Conservation (phyloP, 306 rosid species). For the Senna tora region DNA sequence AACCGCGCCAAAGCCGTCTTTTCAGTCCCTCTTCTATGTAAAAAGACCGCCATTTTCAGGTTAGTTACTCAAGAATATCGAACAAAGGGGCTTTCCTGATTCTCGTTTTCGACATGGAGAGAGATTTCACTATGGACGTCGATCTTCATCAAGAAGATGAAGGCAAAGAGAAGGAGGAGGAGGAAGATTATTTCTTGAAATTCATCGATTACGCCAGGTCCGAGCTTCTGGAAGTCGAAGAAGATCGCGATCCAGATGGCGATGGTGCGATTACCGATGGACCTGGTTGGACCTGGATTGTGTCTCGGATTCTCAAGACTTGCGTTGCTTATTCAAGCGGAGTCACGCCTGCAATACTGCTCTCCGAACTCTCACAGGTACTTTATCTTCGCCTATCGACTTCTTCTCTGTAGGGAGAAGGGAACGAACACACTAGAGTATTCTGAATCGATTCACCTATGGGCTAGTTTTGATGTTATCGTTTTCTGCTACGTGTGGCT, state of each 20-base stretch:
- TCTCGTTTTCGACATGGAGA: background rate
- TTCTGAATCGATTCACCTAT: background rate
- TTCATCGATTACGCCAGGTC: slow-evolving; percentile 76
- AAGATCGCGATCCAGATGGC: slow-evolving; percentile 41
- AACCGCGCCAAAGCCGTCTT: slow-evolving; percentile 39
- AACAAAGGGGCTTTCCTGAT: background rate
- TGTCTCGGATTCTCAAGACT: slow-evolving; percentile 76
- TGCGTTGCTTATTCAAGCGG: slow-evolving; percentile 84
- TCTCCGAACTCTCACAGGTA: slow-evolving; percentile 85
- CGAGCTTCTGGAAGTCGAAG: slow-evolving; percentile 52
- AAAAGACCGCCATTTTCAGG: slow-evolving; percentile 2
- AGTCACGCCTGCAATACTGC: slow-evolving; percentile 83
- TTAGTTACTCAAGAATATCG: slow-evolving; percentile 27
- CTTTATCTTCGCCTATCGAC: background rate
- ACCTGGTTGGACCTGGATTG: slow-evolving; percentile 85
- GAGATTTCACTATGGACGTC: slow-evolving; percentile 55
- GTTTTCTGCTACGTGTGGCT: background rate
- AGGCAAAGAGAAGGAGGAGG: slow-evolving; percentile 43
- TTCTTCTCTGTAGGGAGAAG: background rate
- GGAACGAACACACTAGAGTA: background rate
- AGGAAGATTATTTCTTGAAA: slow-evolving; percentile 68
- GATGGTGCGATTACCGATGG: slow-evolving; percentile 40
- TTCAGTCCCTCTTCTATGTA: background rate
- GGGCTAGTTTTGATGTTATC: background rate
- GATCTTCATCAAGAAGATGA: slow-evolving; percentile 44